These are phyloP conservation scores for Jatropha multifida DNA, from an alignment of 441 rosid species.

Conservation along the genomic window DNA sequence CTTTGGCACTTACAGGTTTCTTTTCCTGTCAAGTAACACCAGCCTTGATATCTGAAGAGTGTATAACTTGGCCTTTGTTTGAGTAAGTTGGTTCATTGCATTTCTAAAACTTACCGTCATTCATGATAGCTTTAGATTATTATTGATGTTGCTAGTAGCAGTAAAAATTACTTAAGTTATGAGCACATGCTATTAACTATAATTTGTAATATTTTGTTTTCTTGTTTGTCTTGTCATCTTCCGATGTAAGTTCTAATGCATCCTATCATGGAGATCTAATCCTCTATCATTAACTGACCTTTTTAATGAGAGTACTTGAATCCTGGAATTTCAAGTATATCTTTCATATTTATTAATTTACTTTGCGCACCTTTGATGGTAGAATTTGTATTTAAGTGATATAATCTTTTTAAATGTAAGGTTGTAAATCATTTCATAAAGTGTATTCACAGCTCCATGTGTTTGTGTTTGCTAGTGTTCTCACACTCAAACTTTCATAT, in stretches of 20 bases:
- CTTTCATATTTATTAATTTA: not conserved
- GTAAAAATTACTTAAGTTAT: not conserved
- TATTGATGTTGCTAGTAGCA: slow-evolving; percentile 3
- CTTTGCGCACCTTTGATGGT: not conserved
- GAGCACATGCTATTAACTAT: not conserved
- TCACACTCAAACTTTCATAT: not conserved
- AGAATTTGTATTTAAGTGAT: not conserved
- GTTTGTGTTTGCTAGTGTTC: not conserved
- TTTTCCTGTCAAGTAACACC: slow-evolving; percentile 78
- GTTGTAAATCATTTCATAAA: slow-evolving; percentile 7
- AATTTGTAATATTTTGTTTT: not conserved
- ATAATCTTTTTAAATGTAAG: not conserved
- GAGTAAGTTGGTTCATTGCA: slow-evolving; percentile 56
- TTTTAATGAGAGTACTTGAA: not conserved
- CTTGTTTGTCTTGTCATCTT: not conserved
- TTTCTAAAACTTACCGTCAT: slow-evolving; percentile 1
- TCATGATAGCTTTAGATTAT: not conserved
- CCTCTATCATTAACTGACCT: not conserved
- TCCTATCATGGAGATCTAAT: not conserved
- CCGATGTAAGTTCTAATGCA: not conserved
- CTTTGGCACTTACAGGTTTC: slow-evolving; percentile 82
- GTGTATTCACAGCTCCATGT: not conserved
- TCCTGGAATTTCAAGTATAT: slow-evolving; percentile 4
- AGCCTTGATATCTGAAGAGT: slow-evolving; percentile 52
- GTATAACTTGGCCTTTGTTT: slow-evolving; percentile 39